Conservation (phyloP, 2,329 filamentous ascomycete genomes). For the Byssoonygena ceratinophila region DNA sequence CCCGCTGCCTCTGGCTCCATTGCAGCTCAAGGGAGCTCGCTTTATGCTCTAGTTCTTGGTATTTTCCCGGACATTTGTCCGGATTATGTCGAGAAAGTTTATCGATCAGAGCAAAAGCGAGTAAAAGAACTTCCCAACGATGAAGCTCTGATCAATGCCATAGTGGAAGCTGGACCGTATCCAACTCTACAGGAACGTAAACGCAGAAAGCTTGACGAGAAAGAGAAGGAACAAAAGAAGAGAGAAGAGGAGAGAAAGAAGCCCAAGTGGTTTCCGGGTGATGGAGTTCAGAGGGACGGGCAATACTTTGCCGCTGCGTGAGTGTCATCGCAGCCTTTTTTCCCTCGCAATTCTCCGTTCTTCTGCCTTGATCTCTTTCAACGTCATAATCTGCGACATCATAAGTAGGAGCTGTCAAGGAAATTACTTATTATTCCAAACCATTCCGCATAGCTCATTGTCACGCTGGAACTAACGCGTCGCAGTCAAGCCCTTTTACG, state of each 20-base stretch:
- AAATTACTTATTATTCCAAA: neutral
- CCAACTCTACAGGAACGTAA: constrained; percentile 34
- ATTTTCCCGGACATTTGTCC: constrained; percentile 42
- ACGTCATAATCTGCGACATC: neutral
- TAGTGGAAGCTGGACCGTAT: constrained; percentile 34
- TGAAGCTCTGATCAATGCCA: constrained; percentile 33
- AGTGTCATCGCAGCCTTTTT: constrained; percentile 7
- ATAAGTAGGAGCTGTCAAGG: neutral
- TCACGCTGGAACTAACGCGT: constrained; percentile 2
- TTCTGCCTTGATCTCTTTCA: neutral
- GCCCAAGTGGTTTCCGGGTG: constrained; percentile 12
- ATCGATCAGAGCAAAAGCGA: constrained; percentile 15
- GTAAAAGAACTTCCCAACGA: constrained; percentile 9
- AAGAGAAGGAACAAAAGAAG: constrained; percentile 26
- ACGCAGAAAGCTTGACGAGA: constrained; percentile 32
- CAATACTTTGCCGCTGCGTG: constrained; percentile 20
- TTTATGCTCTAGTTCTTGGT: constrained; percentile 29
- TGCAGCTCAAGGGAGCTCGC: neutral
- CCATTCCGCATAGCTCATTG: neutral
- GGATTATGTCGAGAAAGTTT: constrained; percentile 33
- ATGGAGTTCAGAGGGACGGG: constrained; percentile 21
- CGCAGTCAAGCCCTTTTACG: constrained; percentile 23
- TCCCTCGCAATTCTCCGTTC: neutral
- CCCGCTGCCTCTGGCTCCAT: neutral
- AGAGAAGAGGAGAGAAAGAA: constrained; percentile 22